Evolutionary conservation across 495 filamentous ascomycete species (phyloP), one percentile per base, ranked within the genome.

Genomic region (Penicillium subrubescens): DNA sequence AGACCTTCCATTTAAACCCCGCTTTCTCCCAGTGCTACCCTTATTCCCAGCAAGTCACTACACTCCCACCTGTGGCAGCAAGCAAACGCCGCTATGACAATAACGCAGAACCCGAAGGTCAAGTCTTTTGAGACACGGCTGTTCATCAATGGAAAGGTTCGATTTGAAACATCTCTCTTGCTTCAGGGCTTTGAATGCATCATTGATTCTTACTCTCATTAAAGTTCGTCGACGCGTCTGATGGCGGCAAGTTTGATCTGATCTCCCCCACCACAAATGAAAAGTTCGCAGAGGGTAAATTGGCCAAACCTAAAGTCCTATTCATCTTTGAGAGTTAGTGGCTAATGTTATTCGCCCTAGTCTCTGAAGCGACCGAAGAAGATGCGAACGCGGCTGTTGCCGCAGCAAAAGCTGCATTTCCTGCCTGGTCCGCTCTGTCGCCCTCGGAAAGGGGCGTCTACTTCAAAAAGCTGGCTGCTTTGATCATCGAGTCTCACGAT

Each of bases 331-430:
- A 14, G 2, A 15, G 35, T 25, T 5, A 25, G 25, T 12, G 10
- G 19, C 33, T 39, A 25, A 34, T 33, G 1, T 60, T 10, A 3
- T 51, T 39, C 5, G 21, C n/a, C 21, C 27, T 39, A 74, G 72
- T 84, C 48, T 71, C 76, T 41, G 78, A 82, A 61, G 83, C 86
- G 14, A 81, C 67, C 15, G 74, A 73, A 37, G 70, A 80, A 5
- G 86, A 91, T 65, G 79, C 84, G 64, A 81, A 89, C 71, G 71
- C 67, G 2, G 87, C 87, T 15, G 85, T 89, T 2, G 80, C 80
- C 5, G 82, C 87, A 15, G 88, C 88, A 31, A 83, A 84, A 60
- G 79, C 79, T 5, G 86, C 88, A 8, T 85, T 87, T 62, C 83
- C 83, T n/a, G 73, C 79, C 21, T 90, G 88, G 87, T 80, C 78